These are phyloP conservation scores for Ophidiomyces ophidiicola DNA, from an alignment of 2,329 filamentous ascomycete species.

Conservation along the genomic window DNA sequence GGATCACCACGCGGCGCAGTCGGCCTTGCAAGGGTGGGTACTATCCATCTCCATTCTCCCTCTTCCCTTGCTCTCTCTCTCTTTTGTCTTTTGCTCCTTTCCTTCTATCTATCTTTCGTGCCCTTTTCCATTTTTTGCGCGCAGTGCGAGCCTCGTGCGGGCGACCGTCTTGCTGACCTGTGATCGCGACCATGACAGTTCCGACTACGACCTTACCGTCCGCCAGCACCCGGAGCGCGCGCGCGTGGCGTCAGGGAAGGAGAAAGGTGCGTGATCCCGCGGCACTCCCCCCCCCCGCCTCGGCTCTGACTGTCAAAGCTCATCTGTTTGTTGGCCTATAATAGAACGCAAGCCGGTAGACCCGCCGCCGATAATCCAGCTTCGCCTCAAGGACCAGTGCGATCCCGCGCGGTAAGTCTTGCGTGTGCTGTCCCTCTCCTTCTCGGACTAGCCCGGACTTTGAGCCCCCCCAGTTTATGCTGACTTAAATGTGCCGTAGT, in stretches of 20 bases:
- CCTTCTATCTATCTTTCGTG: too few species aligned
- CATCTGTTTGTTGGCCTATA: constrained; percentile 2
- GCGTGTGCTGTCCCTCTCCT: background rate
- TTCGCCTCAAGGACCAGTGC: constrained; percentile 41
- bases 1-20: constrained; percentile 32
- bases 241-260: constrained; percentile 58
- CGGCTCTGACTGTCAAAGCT: constrained; percentile 14
- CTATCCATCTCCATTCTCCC: constrained; percentile 4
- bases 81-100: constrained; percentile 1
- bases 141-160: constrained; percentile 12
- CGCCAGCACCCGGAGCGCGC: constrained; percentile 57
- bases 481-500: constrained; percentile 26
- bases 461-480: constrained; percentile 2
- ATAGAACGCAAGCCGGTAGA: constrained; percentile 76
- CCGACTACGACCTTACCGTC: constrained; percentile 46
- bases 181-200: constrained; percentile 35
- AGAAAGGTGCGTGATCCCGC: constrained; percentile 50
- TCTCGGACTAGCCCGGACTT: background rate
- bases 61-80: background rate
- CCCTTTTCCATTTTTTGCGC: constrained; percentile 19
- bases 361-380: constrained; percentile 67
- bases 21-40: constrained; percentile 31
- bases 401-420: constrained; percentile 48
- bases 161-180: constrained; percentile 26
- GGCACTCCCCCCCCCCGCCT: background rate